Evolutionary conservation across 2,329 filamentous ascomycete species (phyloP).

Genomic region (Clonostachys rosea): DNA sequence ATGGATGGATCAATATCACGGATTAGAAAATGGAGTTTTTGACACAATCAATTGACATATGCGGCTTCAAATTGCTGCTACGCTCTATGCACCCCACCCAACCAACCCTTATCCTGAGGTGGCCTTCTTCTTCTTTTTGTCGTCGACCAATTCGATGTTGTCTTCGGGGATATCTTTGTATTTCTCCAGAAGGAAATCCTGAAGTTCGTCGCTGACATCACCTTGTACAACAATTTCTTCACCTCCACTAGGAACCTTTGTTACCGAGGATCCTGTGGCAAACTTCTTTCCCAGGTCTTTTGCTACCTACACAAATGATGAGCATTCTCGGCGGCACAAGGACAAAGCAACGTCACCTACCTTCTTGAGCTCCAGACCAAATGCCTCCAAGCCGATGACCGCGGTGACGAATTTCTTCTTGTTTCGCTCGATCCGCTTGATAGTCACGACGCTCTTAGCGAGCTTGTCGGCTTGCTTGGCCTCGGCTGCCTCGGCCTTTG

Average conservation of each 20-base stretch:
- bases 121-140: conserved; percentile 78
- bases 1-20: background rate
- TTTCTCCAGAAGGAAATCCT: conserved; percentile 84
- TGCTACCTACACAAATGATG: conserved; percentile 46
- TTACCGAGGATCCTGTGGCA: conserved; percentile 88
- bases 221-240: conserved; percentile 99
- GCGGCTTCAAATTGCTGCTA: no score
- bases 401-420: conserved; percentile 97
- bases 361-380: conserved; percentile 92
- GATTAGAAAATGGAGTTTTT: no score
- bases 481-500: conserved; percentile 86
- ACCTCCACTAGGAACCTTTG: conserved; percentile 77
- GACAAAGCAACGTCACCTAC: conserved; percentile 16
- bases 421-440: conserved; percentile 97
- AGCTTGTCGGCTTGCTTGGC: conserved; percentile 78
- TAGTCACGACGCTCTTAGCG: conserved; percentile 75
- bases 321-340: background rate
- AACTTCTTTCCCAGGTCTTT: conserved; percentile 99
- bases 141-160: conserved; percentile 91
- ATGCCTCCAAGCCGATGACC: conserved; percentile 84
- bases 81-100: no score
- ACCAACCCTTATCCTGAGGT: conserved; percentile 4
- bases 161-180: conserved; percentile 90
- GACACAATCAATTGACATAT: background rate
- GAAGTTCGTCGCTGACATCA: conserved; percentile 90